Base-by-base conservation (phyloP, 2,329 filamentous ascomycete genomes). In the Coniochaeta hoffmannii region DNA sequence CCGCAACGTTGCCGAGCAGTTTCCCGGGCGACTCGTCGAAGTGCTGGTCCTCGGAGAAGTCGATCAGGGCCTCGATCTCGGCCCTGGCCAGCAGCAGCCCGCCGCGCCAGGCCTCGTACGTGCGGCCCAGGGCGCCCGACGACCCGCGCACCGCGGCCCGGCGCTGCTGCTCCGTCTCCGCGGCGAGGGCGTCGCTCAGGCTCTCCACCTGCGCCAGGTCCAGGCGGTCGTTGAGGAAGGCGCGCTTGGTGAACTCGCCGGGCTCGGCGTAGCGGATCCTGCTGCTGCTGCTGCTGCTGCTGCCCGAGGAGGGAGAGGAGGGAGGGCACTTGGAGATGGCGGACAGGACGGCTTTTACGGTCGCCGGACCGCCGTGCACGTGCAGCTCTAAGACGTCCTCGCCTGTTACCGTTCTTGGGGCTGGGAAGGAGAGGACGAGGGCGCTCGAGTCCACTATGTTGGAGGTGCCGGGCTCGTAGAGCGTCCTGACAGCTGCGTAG, bases 11-110 rank as follows among this genome's bases (percentile, higher is more conserved):
- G 0, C 66, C 69, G 46, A 95, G 78, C 22, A 97, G 76, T 55
- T 88, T 81, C 0, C 78, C 73, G 0, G 90, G 88, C 2, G 89
- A 87, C 70, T 96, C 91, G 62, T 97, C 92, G 65, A 99, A 96
- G 73, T 97, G 89, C 71, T 99, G 93, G 65, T 97, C 94, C 69
- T 99, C 94, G 1, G 90, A 88, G 68, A 99, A 99, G 71, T 99
- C 94, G 59, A 99, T 97, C 62, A 99, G 73, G 0, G 94, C 94
- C 71, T 99, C 94, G 36, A 99, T 79, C 72, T 97, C 92, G 10
- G 90, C 94, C 1, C 94, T 83, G 10, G 92, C 92, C 59, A 87
- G 79, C 7, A 97, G 76, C 17, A 99, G 73, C 60, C 85, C 78
- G 60, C 82, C 75, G 26, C 93, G 84, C 94, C 94, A 99, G 10